These are phyloP conservation scores for Austropuccinia psidii DNA, from an alignment of 1,284 basidiomycete species.

Conservation along the genomic window DNA sequence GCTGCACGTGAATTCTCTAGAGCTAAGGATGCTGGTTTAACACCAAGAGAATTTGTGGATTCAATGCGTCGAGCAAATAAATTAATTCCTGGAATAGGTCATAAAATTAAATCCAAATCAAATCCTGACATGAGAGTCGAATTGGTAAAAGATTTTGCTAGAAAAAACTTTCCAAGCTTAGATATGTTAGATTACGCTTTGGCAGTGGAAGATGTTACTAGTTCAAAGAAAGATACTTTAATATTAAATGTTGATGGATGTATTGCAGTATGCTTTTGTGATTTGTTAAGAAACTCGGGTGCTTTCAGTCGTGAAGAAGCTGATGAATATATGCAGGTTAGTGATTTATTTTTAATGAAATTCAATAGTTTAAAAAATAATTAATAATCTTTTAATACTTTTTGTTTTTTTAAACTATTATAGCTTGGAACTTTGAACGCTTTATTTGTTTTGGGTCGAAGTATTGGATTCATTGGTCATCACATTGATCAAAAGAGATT, in stretches of 20 bases:
- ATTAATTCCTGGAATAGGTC: conserved; percentile 96
- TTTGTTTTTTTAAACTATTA: neutral
- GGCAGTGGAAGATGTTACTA: conserved; percentile 95
- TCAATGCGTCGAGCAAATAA: conserved; percentile 91
- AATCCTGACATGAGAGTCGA: conserved; percentile 91
- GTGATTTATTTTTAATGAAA: conserved; percentile 39
- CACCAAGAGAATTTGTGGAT: conserved; percentile 96
- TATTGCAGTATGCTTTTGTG: conserved; percentile 96
- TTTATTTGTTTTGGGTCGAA: conserved; percentile 91
- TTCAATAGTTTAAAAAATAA: neutral
- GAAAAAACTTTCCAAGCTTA: conserved; percentile 82
- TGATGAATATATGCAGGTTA: conserved; percentile 84
- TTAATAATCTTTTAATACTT: neutral
- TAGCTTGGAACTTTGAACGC: conserved; percentile 85
- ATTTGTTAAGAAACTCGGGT: conserved; percentile 82
- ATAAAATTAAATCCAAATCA: conserved; percentile 95
- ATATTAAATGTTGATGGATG: conserved; percentile 96
- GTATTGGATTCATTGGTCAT: conserved; percentile 93
- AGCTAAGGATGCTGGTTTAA: conserved; percentile 81
- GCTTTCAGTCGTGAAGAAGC: conserved; percentile 95
- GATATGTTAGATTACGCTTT: conserved; percentile 85
- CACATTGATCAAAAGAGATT: conserved; percentile 92
- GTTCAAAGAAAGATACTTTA: conserved; percentile 85
- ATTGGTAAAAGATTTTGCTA: conserved; percentile 94
- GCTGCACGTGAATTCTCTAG: conserved; percentile 91